Base-by-base conservation (phyloP, 208 protist genomes). In the Leptomonas pyrrhocoris region DNA sequence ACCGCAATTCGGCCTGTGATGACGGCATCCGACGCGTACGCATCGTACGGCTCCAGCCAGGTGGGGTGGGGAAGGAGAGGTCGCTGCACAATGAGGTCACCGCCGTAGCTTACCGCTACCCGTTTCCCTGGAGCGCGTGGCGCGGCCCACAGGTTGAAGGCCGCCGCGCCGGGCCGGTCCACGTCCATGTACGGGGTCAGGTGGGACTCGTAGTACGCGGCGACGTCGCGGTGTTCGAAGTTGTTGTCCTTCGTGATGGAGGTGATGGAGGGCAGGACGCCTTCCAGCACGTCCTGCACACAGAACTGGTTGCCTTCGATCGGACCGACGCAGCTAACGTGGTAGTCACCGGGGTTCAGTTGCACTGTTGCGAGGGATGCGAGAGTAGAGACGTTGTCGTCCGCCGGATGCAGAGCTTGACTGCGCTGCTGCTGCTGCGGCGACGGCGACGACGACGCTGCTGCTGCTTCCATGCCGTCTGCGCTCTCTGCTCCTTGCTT, bases 251-350 rank as follows among this genome's bases (percentile, higher is more conserved):
- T 51, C 30, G 68, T 74, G 53, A 80, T 78, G 67, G 79, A 80
- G 9, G 65, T 75, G 40, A 79, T 62, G 46, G 75, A 75, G 28
- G 89, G 84, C 54, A 90, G 67, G 13, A 69, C 84, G 43, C 83
- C 80, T 62, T 90, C 80, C 23, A 94, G 74, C 23, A 78, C 70
- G 45, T 94, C 86, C 60, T 83, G 72, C 53, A 94, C 74, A 16
- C 83, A 64, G 25, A 92, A 50, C 36, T 55, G 58, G 53, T 93
- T 94, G n/a, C 86, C 85, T 0, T 75, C 64, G n/a, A 69, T 56
- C n/a, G 78, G 58, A 38, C 89, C 89, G 28, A 94, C 74, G 68
- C 86, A 94, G 78, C 89, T 93, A 21, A 94, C 80, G 50, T 91
- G 83, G 72, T 84, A 85, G 45, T 94, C 89, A 9, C 85, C 85